Evolutionary conservation across 192 early-diverging fungal species (phyloP), one percentile per base, ranked within the genome.

Genomic region (Mortierella claussenii): DNA sequence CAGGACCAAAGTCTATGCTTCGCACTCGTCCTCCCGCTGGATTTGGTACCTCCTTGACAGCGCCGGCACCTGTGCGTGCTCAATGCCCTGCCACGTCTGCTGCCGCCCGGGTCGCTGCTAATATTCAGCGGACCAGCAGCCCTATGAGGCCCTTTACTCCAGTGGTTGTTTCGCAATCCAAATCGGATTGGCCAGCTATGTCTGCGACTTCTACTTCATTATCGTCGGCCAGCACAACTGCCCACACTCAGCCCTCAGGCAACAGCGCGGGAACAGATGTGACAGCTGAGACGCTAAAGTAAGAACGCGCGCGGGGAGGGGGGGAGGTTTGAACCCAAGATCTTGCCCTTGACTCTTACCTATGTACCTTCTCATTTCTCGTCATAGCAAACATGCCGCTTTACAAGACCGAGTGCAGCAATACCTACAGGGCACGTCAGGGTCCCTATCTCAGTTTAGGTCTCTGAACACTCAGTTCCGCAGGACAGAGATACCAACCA

Each of bases 391-490:
- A 21, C 85, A 89, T 32, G 58, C 69, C 0, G 55, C 23, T n/a
- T 55, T 87, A 10, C 48, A 83, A 24, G 81, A 83, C 11, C 75
- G 75, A 54, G 60, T 87, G 7, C 67, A 53, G 18, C 50, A 55
- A 18, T 65, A 70, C 62, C 33, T 81, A 32, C 55, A 78, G 52
- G 55, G 69, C 27, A 42, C 76, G 43, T 26, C 71, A 1, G 62
- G 68, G 6, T 82, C 80, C 27, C 50, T 87, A 4, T 64, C 79
- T 9, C 78, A 80, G 45, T 89, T 87, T 71, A 73, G 82, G 31
- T 68, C 75, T 20, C 31, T 89, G 4, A 89, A 81, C 4, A 71
- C 81, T 10, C 69, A 80, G 7, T 86, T 79, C 50, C 80, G 83
- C 24, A 82, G 82, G 24, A 69, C 70, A 17, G 57, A 49, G 13